These are phyloP conservation scores for Glaciozyma antarctica DNA, from an alignment of 768 basidiomycete species.

Conservation along the genomic window DNA sequence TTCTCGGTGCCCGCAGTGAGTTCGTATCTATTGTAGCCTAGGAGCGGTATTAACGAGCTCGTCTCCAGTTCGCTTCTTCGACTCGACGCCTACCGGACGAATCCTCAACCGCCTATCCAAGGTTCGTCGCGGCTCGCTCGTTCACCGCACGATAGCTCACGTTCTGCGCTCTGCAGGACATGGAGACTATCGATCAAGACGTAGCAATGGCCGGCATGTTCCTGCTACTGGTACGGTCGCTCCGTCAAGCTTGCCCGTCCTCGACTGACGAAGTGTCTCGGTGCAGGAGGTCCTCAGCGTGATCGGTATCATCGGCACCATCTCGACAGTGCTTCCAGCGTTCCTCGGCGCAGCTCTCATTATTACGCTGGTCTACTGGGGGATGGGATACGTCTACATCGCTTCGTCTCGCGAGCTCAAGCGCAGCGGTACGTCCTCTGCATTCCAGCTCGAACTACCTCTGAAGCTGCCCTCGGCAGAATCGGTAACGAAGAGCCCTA, in stretches of 20 bases:
- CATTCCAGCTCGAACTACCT: not conserved
- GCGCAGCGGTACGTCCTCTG: conserved; percentile 37
- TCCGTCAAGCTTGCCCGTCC: not conserved
- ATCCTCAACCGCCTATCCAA: conserved; percentile 41
- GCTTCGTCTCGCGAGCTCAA: conserved; percentile 42
- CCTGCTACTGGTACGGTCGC: conserved; percentile 2
- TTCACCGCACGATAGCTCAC: not conserved
- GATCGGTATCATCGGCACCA: conserved; percentile 38
- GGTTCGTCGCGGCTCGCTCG: not conserved
- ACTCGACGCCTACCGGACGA: conserved; percentile 38
- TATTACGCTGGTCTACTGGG: conserved; percentile 38
- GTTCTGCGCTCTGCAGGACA: conserved; percentile 33
- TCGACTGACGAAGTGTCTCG: not conserved
- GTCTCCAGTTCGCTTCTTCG: conserved; percentile 31
- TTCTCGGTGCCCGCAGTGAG: conserved; percentile 37
- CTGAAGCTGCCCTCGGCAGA: conserved; percentile 12
- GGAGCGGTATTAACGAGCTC: not conserved
- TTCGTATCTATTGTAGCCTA: not conserved
- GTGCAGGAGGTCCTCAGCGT: conserved; percentile 34
- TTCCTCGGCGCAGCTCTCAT: conserved; percentile 38
- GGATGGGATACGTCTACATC: conserved; percentile 41
- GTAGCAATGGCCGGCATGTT: conserved; percentile 15
- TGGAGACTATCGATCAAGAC: conserved; percentile 39
- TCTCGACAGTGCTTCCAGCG: conserved; percentile 38
- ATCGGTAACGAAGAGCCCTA: conserved; percentile 40